A percentile compares a stretch with the other conserved stretches of the same genome.
These are phyloP conservation scores for Pseudocercospora musae DNA, from an alignment of 2,329 filamentous ascomycete genomes.

Conservation along the genomic window DNA sequence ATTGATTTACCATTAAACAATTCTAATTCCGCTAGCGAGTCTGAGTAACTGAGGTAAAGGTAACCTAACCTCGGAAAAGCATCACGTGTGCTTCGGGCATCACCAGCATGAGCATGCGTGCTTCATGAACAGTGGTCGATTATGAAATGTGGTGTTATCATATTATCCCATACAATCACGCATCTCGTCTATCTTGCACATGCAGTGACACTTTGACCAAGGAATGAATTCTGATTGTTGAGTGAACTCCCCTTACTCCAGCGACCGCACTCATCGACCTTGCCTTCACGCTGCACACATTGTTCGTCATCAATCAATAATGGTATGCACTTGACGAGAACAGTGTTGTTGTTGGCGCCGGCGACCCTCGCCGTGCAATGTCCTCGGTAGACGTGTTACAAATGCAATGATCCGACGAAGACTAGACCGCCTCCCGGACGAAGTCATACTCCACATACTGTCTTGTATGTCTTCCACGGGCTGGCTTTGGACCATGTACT, in stretches of 20 bases:
- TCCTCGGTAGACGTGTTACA: background rate
- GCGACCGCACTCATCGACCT: no score
- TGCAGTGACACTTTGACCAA: background rate
- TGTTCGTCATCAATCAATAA: background rate
- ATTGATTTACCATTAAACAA: no score
- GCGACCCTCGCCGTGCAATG: background rate
- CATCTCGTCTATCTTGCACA: background rate
- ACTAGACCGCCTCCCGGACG: slow-evolving; percentile 33
- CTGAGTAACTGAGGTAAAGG: no score
- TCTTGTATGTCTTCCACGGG: slow-evolving; percentile 36
- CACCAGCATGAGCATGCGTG: no score
- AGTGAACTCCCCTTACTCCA: background rate
- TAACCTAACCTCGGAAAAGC: no score
- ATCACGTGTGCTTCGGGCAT: background rate
- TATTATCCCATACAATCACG: background rate
- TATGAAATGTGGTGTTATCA: no score
- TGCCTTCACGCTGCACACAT: background rate
- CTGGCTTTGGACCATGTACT: slow-evolving; percentile 10
- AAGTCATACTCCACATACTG: slow-evolving; percentile 45
- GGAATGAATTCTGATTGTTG: background rate
- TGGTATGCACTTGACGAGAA: background rate
- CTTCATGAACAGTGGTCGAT: no score
- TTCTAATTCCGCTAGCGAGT: no score
- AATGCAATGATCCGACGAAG: background rate
- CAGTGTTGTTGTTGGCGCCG: background rate